Conservation (phyloP, 2,329 filamentous ascomycete species). For the Cladobotryum protrusum region DNA sequence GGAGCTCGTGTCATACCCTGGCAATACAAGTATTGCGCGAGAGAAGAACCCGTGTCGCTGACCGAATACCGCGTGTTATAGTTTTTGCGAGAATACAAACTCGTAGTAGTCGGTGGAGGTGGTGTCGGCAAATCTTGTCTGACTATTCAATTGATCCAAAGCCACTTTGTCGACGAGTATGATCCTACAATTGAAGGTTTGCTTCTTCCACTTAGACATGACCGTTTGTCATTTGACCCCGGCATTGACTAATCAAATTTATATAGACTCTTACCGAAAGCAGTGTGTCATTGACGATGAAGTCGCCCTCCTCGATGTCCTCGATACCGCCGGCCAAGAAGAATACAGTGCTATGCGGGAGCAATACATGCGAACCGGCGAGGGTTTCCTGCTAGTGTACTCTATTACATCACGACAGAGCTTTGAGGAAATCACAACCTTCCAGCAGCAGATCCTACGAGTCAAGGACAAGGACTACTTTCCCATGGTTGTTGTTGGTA, state of each 20-base stretch:
- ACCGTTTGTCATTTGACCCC: neutral
- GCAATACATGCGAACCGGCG: slow-evolving; percentile 99
- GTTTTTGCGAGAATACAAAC: slow-evolving; percentile 88
- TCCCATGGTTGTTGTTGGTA: slow-evolving; percentile 97
- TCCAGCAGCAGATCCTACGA: slow-evolving; percentile 95
- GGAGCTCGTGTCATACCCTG: neutral
- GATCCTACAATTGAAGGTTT: slow-evolving; percentile 98
- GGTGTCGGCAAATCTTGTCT: slow-evolving; percentile 98
- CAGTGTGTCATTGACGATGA: slow-evolving; percentile 99
- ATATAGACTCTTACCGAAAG: slow-evolving; percentile 95
- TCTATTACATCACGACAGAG: slow-evolving; percentile 96
- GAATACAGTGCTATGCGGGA: slow-evolving; percentile 99
- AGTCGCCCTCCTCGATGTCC: slow-evolving; percentile 92
- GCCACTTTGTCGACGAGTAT: slow-evolving; percentile 98
- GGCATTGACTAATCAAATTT: slow-evolving; percentile 10
- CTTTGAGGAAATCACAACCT: slow-evolving; percentile 97
- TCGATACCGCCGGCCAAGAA: slow-evolving; percentile 97
- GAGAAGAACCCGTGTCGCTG: too few relatives aligned
- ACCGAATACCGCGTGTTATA: slow-evolving; percentile 27
- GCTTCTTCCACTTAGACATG: slow-evolving; percentile 21
- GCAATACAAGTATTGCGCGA: too few relatives aligned
- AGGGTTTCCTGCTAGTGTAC: slow-evolving; percentile 96
- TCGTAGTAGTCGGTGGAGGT: slow-evolving; percentile 96
- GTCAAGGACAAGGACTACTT: slow-evolving; percentile 99
- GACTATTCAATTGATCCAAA: slow-evolving; percentile 93